Evolutionary conservation across 208 protist genomes (phyloP).

Genomic region (Lotmaria passim): DNA sequence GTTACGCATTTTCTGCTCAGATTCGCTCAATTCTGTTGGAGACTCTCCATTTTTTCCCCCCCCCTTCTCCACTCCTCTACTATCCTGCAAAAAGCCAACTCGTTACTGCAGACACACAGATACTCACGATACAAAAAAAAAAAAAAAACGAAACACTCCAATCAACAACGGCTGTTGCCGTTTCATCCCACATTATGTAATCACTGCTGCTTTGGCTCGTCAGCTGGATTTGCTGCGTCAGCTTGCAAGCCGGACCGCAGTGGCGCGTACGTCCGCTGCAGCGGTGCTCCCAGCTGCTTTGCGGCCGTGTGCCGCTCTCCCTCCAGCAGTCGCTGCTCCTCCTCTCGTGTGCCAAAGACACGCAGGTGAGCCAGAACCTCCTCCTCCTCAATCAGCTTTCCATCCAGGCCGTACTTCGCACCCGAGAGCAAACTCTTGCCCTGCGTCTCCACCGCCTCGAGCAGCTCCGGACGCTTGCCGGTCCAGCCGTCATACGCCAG

Average conservation of each 20-base stretch:
- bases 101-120: no score
- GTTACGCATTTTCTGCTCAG: no score
- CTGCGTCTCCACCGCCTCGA: slow-evolving; percentile 75
- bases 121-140: background rate
- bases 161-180: background rate
- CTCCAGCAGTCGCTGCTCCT: slow-evolving; percentile 52
- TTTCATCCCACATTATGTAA: background rate
- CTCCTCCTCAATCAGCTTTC: slow-evolving; percentile 44
- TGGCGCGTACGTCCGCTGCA: slow-evolving; percentile 24
- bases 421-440: slow-evolving; percentile 74
- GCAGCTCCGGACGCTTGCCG: slow-evolving; percentile 75
- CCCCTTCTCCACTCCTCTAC: no score
- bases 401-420: slow-evolving; percentile 61
- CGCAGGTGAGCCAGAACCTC: slow-evolving; percentile 72
- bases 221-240: background rate
- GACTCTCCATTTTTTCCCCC: no score
- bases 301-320: slow-evolving; percentile 55
- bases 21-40: no score
- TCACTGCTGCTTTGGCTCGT: no score
- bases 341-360: slow-evolving; percentile 65
- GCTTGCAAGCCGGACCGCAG: slow-evolving; percentile 47
- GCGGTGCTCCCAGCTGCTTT: slow-evolving; percentile 28
- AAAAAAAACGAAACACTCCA: background rate
- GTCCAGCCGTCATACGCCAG: slow-evolving; percentile 82
- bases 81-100: no score